Evolutionary conservation across 2,329 filamentous ascomycete species (phyloP).

Genomic region (Orbilia quercus): DNA sequence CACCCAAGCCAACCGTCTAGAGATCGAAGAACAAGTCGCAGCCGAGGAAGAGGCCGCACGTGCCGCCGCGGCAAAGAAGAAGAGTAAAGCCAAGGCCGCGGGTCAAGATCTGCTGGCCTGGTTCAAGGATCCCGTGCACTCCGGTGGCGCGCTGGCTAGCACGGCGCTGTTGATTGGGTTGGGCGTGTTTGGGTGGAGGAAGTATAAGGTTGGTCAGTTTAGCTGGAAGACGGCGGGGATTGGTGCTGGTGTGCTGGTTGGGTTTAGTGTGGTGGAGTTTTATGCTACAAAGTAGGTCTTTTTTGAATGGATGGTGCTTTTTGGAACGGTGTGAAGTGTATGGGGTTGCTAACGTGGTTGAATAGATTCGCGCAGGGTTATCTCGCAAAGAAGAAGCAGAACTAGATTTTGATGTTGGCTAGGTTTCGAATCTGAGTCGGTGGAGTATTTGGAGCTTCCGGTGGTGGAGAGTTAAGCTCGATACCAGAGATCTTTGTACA

Average conservation of each 20-base stretch:
- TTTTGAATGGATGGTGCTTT: too few relatives aligned
- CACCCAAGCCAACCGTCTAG: conserved; percentile 47
- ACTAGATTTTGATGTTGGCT: conserved; percentile 3
- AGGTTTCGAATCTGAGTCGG: too few relatives aligned
- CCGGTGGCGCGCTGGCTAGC: conserved; percentile 31
- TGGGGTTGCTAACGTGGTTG: conserved; percentile 4
- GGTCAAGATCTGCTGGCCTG: conserved; percentile 61
- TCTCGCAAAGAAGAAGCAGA: conserved; percentile 39
- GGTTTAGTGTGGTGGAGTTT: conserved; percentile 51
- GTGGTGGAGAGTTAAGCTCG: background rate
- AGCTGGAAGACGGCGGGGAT: conserved; percentile 41
- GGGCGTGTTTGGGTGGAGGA: conserved; percentile 44
- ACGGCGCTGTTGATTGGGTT: conserved; percentile 27
- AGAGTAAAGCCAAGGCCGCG: conserved; percentile 3
- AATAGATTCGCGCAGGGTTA: conserved; percentile 38
- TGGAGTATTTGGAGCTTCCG: too few relatives aligned
- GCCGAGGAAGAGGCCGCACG: conserved; percentile 42
- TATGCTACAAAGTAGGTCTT: conserved; percentile 46
- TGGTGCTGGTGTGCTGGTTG: conserved; percentile 39
- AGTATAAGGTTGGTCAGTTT: conserved; percentile 35
- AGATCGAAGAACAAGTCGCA: conserved; percentile 38
- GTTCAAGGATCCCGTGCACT: conserved; percentile 36
- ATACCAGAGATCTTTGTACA: too few relatives aligned
- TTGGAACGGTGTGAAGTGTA: too few relatives aligned
- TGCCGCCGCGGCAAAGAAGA: conserved; percentile 19